These are phyloP conservation scores for Suillus cothurnatus DNA, from an alignment of 768 basidiomycete species.

Conservation along the genomic window DNA sequence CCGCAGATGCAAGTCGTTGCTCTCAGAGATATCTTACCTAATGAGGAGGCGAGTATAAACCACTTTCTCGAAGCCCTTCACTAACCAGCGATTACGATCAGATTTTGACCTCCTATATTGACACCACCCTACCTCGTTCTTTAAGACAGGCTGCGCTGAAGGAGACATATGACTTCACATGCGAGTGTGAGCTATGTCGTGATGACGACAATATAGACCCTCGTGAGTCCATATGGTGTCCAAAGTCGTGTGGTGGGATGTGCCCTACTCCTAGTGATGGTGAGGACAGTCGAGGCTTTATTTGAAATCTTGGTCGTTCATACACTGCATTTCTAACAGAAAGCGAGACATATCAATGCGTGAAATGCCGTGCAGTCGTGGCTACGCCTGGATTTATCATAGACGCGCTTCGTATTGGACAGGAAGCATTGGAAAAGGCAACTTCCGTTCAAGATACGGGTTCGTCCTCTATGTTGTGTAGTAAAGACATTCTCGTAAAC, in stretches of 20 bases:
- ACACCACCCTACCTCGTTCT: slow-evolving; percentile 68
- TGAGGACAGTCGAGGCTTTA: slow-evolving; percentile 23
- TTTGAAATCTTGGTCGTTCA: background rate
- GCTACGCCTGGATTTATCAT: slow-evolving; percentile 53
- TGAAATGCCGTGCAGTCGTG: slow-evolving; percentile 53
- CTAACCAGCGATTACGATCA: slow-evolving; percentile 28
- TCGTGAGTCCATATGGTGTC: slow-evolving; percentile 70
- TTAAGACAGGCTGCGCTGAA: slow-evolving; percentile 57
- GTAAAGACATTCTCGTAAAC: background rate
- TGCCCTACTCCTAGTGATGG: slow-evolving; percentile 67
- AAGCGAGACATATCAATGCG: slow-evolving; percentile 49
- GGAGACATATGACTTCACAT: slow-evolving; percentile 80
- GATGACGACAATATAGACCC: slow-evolving; percentile 48
- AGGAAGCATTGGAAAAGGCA: slow-evolving; percentile 78
- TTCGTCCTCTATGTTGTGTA: slow-evolving; percentile 27
- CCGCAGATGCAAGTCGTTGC: slow-evolving; percentile 75
- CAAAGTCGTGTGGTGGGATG: slow-evolving; percentile 64
- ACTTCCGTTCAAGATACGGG: slow-evolving; percentile 60
- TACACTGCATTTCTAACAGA: slow-evolving; percentile 38
- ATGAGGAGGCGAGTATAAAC: slow-evolving; percentile 63
- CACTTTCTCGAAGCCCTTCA: slow-evolving; percentile 3
- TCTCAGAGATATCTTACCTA: slow-evolving; percentile 58
- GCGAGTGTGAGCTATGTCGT: slow-evolving; percentile 64
- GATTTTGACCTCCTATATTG: slow-evolving; percentile 85
- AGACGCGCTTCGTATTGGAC: slow-evolving; percentile 68